Base-by-base conservation (phyloP, 306 rosid genomes). In the Delonix regia region DNA sequence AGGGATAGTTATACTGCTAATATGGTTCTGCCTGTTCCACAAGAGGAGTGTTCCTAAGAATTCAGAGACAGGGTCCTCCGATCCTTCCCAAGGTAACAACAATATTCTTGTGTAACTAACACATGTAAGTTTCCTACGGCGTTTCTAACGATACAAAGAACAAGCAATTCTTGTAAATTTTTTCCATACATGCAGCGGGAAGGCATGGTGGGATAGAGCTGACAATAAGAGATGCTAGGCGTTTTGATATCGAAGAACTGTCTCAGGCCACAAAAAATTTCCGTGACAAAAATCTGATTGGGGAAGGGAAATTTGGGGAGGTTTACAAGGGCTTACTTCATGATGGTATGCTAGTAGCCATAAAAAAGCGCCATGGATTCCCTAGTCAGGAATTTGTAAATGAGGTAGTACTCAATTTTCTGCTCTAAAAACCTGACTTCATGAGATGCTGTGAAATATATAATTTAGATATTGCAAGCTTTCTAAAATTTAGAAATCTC, bases 51-150 rank as follows among this genome's bases (percentile, higher is more conserved):
- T 69, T 75, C 83, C 91, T 16, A 86, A 94, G 84, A 89, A 94
- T 81, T 92, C 98, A 11, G 98, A 94, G 88, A 94, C 97, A 24
- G 98, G 89, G 3, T 94, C 98, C 34, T 94, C 98, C 81, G 97
- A 94, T 84, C 98, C 91, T 24, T 94, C 98, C 62, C 98, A 86
- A 89, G 97, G 98, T 94, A 85, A 82, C 34, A 16, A 64, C 12
- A 14, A 24, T 60, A 16, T 15, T 28, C 19, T 60, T 60, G 19
- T 24, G 25, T 12, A 59, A 6, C 4, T 9, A 59, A 24, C 62
- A 22, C 62, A 9, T 55, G 30, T 9, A 22, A 57, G 64, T 24
- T 57, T 11, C n/a, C 9, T 25, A 7, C 6, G 41, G 39, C 4
- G 30, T 16, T 60, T 30, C 66, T 60, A 60, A 30, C 6, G 41